phyloP scores from a whole-genome alignment of 163 green algal species.

The Coccomyxa subellipsoidea region DNA sequence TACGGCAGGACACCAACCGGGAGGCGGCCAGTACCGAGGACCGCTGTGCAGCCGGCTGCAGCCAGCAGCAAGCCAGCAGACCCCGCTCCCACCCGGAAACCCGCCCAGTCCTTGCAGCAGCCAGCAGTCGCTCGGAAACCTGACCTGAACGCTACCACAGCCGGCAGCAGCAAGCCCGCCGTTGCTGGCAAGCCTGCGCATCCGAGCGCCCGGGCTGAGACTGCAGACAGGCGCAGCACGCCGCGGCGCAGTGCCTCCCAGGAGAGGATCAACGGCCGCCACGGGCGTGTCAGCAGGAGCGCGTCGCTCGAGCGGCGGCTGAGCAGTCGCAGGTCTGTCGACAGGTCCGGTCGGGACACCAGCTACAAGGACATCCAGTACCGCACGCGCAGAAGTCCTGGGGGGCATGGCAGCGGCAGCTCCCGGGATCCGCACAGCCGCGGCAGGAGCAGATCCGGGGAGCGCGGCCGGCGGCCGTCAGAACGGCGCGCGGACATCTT shows the following conservation, averaged over 20 bases:
- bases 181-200: neutral
- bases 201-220: neutral
- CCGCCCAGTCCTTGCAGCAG: neutral
- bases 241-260: neutral
- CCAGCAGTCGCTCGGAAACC: neutral
- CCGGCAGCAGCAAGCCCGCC: neutral
- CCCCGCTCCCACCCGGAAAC: neutral
- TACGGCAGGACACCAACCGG: neutral
- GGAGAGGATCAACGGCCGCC: neutral
- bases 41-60: too few relatives aligned
- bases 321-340: neutral
- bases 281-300: too few relatives aligned
- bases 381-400: neutral
- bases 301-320: neutral
- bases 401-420: neutral
- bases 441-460: neutral
- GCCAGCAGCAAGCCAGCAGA: neutral
- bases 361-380: too few relatives aligned
- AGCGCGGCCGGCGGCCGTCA: neutral
- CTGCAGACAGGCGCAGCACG: neutral
- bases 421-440: neutral
- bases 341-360: neutral
- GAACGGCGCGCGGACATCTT: neutral
- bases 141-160: neutral
- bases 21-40: neutral